Evolutionary conservation across 352 stramenopile species (phyloP), one percentile per base, ranked within the genome.

Genomic region (Phytophthora chlamydospora): DNA sequence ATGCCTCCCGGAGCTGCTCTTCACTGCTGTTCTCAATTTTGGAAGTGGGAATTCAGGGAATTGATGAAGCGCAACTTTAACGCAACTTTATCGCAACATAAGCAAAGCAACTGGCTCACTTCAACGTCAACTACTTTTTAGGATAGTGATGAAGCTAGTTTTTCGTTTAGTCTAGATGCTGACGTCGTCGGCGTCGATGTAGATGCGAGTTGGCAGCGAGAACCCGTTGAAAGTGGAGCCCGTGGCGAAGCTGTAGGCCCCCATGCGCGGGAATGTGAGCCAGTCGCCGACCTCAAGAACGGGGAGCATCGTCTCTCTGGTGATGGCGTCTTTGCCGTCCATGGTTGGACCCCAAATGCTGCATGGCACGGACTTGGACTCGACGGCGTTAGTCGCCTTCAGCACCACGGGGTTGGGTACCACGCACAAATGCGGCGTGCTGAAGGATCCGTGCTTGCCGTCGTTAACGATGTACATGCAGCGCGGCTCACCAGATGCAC

Each of bases 401-500:
- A 76, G 44, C 2, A 57, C 43, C 16, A 59, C 47, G 2, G 39
- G 54, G 1, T 14, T 55, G 8, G 52, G 41, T 7, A 82, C 50
- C 16, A 78, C 74, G 40, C 76, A 76, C 42, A 83, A 42, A 41
- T 81, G 63, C 4, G 65, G 58, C 14, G 74, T 68, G 21, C 59
- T 82, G 71, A 82, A 83, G 9, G 73, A 80, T 1, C 76, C 76
- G 42, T 85, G 71, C 8, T 49, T 65, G 39, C 76, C 74, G 36
- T 85, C 76, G 39, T 81, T 83, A 9, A 82, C 46, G 42, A 82
- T 75, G 66, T 85, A 85, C 73, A 88, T 79, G 62, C 71, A 85
- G 17, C 75, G 66, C 1, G 73, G 72, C 32, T 76, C 64, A 2
- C 44, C 39, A 11, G 63, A 42, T 12, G 53, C 58, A 34, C 52